Evolutionary conservation across 805 yeast genomes (phyloP), one percentile per base, ranked within the genome.

Genomic region (Ascoidea tarda): DNA sequence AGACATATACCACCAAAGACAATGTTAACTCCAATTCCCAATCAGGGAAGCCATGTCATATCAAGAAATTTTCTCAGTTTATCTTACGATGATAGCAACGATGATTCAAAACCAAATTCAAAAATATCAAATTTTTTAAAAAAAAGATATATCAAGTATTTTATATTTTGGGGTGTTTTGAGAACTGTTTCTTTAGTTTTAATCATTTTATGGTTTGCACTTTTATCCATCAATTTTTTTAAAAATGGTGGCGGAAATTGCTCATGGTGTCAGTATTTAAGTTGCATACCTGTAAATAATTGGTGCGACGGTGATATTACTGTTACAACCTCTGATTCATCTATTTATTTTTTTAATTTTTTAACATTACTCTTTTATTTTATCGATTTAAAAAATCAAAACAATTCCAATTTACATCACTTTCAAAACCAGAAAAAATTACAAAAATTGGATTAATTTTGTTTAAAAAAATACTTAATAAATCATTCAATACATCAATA

Each of bases 201-300:
- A 48, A 69, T 74, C 1, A 62, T 80, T 1, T 66, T 75, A 0
- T 79, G 74, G 64, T 78, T 79, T 63, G 77, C 66, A 6, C 65
- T 73, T 12, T 66, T 84, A 51, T 65, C 71, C 4, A 63, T 65
- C 46, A 78, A 78, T 58, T 79, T 81, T 58, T 70, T 69, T 51
- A 65, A 67, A 32, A 66, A 70, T 46, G 79, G 77, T 6, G 76
- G 75, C 10, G 73, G 71, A 5, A 64, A 70, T 53, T 84, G 90
- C 63, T 62, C 69, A 14, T 84, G 90, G 90, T 84, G 90, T 68
- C 81, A 81, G 61, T 84, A 83, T 60, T 69, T 84, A 58, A 79
- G 79, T 58, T 84, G 90, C 59, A 61, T 83, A 12, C 88, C 88
- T 0, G 83, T 83, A 4, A 72, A 79, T 55, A 81, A 78, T 33